Evolutionary conservation across 306 rosid species (phyloP).

Genomic region (Biancaea sappan): DNA sequence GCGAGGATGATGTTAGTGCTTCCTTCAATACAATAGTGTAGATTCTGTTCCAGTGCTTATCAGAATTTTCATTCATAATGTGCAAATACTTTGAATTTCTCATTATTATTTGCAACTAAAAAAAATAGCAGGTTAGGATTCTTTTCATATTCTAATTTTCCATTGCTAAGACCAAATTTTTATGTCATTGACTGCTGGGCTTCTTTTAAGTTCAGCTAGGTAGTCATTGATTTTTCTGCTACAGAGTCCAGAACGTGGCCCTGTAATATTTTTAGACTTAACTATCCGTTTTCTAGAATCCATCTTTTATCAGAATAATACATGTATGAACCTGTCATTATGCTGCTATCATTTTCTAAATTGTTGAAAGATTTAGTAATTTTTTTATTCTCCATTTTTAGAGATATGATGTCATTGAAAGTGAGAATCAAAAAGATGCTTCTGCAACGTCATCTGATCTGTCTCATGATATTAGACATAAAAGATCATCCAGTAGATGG

Average conservation of each 20-base stretch:
- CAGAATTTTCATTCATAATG: constrained; percentile 7
- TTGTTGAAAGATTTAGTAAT: constrained; percentile 14
- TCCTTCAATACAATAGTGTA: constrained; percentile 27
- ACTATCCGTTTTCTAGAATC: background rate
- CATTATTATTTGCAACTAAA: constrained; percentile 15
- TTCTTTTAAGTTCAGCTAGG: constrained; percentile 14
- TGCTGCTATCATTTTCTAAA: background rate
- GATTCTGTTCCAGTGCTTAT: background rate
- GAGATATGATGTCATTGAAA: constrained; percentile 69
- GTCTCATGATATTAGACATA: constrained; percentile 68
- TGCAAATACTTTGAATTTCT: constrained; percentile 7
- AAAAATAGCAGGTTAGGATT: constrained; percentile 1
- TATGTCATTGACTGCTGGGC: constrained; percentile 4
- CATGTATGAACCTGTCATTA: background rate
- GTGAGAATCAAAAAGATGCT: constrained; percentile 71
- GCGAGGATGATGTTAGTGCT: constrained; percentile 86
- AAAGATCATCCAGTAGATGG: constrained; percentile 84
- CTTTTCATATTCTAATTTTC: constrained; percentile 2
- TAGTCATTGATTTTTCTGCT: constrained; percentile 16
- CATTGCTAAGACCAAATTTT: background rate
- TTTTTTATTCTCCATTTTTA: constrained; percentile 30
- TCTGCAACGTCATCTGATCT: constrained; percentile 51
- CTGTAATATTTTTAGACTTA: background rate
- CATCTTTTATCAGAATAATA: background rate
- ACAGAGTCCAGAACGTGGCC: constrained; percentile 16